These are phyloP conservation scores for Xylaria nigripes DNA, from an alignment of 495 filamentous ascomycete genomes.

Conservation along the genomic window DNA sequence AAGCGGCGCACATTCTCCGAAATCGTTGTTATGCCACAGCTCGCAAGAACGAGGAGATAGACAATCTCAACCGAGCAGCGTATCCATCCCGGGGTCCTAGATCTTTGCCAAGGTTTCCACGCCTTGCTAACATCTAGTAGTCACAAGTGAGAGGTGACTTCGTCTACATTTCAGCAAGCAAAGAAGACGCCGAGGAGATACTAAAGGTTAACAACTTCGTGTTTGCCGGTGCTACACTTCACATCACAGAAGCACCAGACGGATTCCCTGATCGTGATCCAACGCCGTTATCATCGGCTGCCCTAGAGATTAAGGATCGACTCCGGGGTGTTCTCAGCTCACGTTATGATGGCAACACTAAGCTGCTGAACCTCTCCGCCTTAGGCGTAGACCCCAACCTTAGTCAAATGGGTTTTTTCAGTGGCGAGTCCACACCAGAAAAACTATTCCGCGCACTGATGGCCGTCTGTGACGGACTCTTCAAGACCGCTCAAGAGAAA, in stretches of 20 bases:
- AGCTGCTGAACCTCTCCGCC: slow-evolving; percentile 71
- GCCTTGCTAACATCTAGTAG: slow-evolving; percentile 68
- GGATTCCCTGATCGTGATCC: slow-evolving; percentile 18
- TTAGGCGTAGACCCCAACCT: slow-evolving; percentile 63
- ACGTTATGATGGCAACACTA: slow-evolving; percentile 61
- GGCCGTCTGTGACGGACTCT: slow-evolving; percentile 65
- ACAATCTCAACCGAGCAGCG: slow-evolving; percentile 26
- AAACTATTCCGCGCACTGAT: slow-evolving; percentile 90
- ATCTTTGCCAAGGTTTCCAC: slow-evolving; percentile 42
- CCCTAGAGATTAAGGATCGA: slow-evolving; percentile 36
- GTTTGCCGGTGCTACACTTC: slow-evolving; percentile 56
- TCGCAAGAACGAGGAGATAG: slow-evolving; percentile 44
- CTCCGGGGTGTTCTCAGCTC: slow-evolving; percentile 51
- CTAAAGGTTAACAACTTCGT: slow-evolving; percentile 53
- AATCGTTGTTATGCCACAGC: slow-evolving; percentile 45
- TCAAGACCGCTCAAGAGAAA: slow-evolving; percentile 56
- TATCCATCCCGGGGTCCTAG: slow-evolving; percentile 32
- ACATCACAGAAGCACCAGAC: slow-evolving; percentile 36
- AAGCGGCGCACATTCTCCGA: slow-evolving; percentile 29
- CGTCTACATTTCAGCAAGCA: slow-evolving; percentile 57
- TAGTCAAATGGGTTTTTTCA: slow-evolving; percentile 65
- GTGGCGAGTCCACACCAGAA: slow-evolving; percentile 55
- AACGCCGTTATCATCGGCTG: slow-evolving; percentile 31
- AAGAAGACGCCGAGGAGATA: slow-evolving; percentile 53
- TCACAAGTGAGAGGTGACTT: slow-evolving; percentile 61